phyloP scores from a whole-genome alignment of 768 basidiomycete species.

The Mycena galopus region DNA sequence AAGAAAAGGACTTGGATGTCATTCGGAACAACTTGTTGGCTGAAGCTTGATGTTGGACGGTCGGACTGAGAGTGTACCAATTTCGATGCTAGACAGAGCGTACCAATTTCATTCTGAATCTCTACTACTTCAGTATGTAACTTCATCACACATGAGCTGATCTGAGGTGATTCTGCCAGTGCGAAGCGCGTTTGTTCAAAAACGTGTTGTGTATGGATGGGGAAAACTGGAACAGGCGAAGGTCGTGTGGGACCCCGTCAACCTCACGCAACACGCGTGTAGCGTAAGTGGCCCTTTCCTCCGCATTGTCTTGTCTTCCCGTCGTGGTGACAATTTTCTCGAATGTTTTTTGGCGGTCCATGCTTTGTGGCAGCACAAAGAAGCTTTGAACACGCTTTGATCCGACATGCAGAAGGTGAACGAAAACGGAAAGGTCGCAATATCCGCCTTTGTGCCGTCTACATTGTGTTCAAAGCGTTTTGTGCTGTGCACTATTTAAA shows the following conservation, averaged over 20 bases:
- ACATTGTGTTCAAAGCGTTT: conserved; percentile 30
- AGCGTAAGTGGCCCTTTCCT: too few species aligned
- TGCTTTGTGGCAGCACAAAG: too few species aligned
- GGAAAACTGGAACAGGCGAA: neutral
- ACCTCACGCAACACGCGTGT: neutral
- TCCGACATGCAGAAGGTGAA: conserved; percentile 1
- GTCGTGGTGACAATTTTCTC: neutral
- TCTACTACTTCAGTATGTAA: too few species aligned
- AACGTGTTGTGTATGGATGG: conserved; percentile 9
- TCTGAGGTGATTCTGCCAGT: too few species aligned
- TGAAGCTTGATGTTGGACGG: neutral
- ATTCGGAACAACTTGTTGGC: conserved; percentile 13
- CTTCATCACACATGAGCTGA: too few species aligned
- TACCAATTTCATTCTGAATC: too few species aligned
- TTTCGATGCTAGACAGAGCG: too few species aligned
- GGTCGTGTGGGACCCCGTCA: neutral
- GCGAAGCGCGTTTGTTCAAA: conserved; percentile 3
- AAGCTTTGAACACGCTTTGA: neutral
- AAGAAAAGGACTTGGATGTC: conserved; percentile 45
- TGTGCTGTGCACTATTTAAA: conserved; percentile 33
- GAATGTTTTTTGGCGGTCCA: neutral
- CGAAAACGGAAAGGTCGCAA: conserved; percentile 20
- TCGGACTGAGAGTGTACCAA: too few species aligned
- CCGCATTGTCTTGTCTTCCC: neutral
- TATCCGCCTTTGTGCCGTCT: conserved; percentile 19